Evolutionary conservation across 2,329 filamentous ascomycete species (phyloP), one percentile per base, ranked within the genome.

Genomic region (Fusarium mangiferae): DNA sequence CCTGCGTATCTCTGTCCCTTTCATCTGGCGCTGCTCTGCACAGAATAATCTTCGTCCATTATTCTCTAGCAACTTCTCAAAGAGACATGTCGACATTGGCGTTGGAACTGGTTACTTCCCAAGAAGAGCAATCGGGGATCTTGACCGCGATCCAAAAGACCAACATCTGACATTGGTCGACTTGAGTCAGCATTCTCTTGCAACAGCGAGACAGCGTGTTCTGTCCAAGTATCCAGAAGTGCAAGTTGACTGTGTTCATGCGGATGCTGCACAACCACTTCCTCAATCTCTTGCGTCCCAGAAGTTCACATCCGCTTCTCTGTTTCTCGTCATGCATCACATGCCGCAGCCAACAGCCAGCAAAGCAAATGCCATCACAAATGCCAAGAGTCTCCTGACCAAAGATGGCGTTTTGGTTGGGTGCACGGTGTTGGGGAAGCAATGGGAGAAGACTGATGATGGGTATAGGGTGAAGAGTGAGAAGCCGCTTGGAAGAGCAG

Each of bases 31-130:
- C 4, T 46, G 44, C 4, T 46, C 44, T 28, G 3, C 52, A 5
- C 13, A 62, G 1, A 62, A 58, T 2, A 12, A 46, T 6, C 36
- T 69, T 12, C 63, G 51, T 4, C 66, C 63, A 0, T 14, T 69
- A 2, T 69, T 69, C 39, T 56, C 45, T 2, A 7, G 35, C n/a
- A 63, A 68, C 36, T 70, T 70, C 15, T 70, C 67, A 2, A 54
- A 44, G 28, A 46, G 36, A 15, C 67, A 70, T 24, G 20, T 70
- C 5, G 67, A 70, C 9, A 68, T 70, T 30, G 67, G 67, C 6
- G 67, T 70, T 54, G 67, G 67, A 3, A 70, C 52, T 12, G 67
- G 64, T 0, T 70, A 68, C 52, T 70, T 70, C 13, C 10, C 30
- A 33, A 33, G 30, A 33, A 28, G 28, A 28, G 28, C 28, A 8